Evolutionary conservation across 2,329 filamentous ascomycete genomes (phyloP), one percentile per base, ranked within the genome.

Genomic region (Akanthomyces dipterigenus): DNA sequence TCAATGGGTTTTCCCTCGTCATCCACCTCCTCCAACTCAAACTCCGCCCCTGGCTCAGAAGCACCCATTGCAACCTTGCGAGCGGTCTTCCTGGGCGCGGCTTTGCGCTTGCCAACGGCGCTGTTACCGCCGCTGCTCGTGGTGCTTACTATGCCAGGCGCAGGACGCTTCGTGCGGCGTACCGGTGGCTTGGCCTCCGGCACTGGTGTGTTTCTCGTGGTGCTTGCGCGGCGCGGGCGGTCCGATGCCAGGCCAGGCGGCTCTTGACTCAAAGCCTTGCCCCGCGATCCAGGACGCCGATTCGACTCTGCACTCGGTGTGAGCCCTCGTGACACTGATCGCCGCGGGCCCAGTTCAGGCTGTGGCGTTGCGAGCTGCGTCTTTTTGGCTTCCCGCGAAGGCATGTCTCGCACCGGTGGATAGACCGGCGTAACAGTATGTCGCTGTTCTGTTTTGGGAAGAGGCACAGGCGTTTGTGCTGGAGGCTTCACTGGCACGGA

Each of bases 1-100:
- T 92, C 89, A 68, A 93, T 88, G 28, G 83, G 75, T 63, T 87
- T 88, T 12, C 85, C 85, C 64, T 88, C 85, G 67, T 88, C 86
- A 65, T 88, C 85, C 57, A 87, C 80, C 69, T 88, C 86, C 60
- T 83, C 80, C 64, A 73, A 70, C 55, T 84, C 83, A 62, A 78
- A 75, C 61, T 79, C 79, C 65, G 72, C 72, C 64, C 75, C 76
- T 54, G 72, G 72, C 64, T 76, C 76, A 55, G 72, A 71, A 55
- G 72, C 71, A 60, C 70, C 69, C 67, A 73, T 74, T 75, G 79
- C 77, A 43, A 78, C 77, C 70, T 78, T 80, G 49, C 79, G 77
- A 58, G 77, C 78, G 73, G 87, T 90, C 77, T 86, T 90, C 67
- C 79, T 82, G 3, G 87, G 87, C 60, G 87, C 85, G 26, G 84